These are phyloP conservation scores for Erythrophleum ivorense DNA, from an alignment of 331 rosid species.

Conservation along the genomic window DNA sequence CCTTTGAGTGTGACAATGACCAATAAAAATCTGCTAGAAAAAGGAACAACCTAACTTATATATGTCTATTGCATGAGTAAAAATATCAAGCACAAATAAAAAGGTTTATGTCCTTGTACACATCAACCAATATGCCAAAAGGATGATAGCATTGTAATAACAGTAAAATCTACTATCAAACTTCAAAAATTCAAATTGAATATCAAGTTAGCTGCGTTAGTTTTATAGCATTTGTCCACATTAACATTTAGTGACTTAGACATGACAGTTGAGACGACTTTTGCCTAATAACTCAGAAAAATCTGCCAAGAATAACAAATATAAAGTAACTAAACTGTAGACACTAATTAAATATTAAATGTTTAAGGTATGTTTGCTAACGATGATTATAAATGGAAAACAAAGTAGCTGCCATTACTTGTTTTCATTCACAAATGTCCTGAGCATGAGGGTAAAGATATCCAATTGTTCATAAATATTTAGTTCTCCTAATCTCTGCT, in stretches of 20 bases:
- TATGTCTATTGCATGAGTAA: background rate
- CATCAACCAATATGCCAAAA: background rate
- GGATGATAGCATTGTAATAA: background rate
- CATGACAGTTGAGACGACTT: background rate
- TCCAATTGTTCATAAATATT: background rate
- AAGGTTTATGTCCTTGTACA: too few species aligned
- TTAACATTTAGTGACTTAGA: background rate
- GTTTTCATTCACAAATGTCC: conserved; percentile 14
- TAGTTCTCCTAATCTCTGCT: background rate
- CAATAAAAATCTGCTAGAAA: too few species aligned
- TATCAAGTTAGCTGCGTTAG: background rate
- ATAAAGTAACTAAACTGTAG: background rate
- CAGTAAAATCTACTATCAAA: background rate
- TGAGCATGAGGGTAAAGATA: conserved; percentile 6
- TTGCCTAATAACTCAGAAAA: background rate
- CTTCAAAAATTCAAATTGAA: background rate
- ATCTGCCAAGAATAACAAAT: background rate
- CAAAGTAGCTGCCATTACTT: conserved; percentile 10
- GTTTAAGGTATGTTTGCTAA: conserved; percentile 12
- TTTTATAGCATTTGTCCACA: background rate
- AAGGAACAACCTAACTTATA: background rate
- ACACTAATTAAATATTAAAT: background rate
- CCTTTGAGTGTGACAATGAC: too few species aligned
- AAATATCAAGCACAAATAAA: too few species aligned
- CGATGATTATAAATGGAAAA: conserved; percentile 3